Conservation (phyloP, 2,329 filamentous ascomycete species). For the Colletotrichum agaves region DNA sequence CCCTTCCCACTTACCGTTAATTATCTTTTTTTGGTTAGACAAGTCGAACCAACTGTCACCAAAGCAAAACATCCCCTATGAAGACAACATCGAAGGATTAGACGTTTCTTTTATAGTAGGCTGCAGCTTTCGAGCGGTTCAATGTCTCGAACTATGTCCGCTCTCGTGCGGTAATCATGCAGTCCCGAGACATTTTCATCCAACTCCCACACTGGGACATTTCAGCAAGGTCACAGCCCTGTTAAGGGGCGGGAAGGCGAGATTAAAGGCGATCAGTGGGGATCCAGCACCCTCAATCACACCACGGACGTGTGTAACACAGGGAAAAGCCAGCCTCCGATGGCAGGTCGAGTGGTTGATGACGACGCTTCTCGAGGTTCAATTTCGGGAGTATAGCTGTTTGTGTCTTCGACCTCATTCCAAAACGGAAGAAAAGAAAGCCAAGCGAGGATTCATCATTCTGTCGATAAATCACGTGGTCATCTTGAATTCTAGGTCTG, state of each 20-base stretch:
- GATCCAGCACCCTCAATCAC: conserved; percentile 23
- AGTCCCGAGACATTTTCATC: not conserved
- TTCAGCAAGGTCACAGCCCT: conserved; percentile 10
- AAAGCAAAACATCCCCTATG: too few relatives aligned
- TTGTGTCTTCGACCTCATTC: not conserved
- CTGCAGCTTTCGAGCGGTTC: too few relatives aligned
- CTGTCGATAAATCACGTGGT: too few relatives aligned
- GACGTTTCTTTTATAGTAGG: too few relatives aligned
- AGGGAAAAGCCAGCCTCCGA: not conserved
- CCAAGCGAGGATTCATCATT: too few relatives aligned
- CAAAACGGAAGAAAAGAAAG: not conserved
- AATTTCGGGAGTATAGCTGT: not conserved
- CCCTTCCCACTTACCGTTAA: not conserved
- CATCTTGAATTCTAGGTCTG: too few relatives aligned
- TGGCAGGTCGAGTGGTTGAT: not conserved
- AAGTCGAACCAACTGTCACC: not conserved
- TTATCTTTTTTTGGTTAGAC: not conserved
- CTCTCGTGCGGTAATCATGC: too few relatives aligned
- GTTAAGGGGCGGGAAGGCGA: conserved; percentile 21
- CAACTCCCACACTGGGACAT: not conserved
- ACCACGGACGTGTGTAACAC: not conserved
- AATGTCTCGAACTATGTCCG: too few relatives aligned
- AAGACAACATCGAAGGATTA: too few relatives aligned
- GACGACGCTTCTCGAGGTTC: not conserved
- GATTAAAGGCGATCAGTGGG: conserved; percentile 37